Conservation (phyloP, 495 filamentous ascomycete genomes). For the Patellaria atrata region DNA sequence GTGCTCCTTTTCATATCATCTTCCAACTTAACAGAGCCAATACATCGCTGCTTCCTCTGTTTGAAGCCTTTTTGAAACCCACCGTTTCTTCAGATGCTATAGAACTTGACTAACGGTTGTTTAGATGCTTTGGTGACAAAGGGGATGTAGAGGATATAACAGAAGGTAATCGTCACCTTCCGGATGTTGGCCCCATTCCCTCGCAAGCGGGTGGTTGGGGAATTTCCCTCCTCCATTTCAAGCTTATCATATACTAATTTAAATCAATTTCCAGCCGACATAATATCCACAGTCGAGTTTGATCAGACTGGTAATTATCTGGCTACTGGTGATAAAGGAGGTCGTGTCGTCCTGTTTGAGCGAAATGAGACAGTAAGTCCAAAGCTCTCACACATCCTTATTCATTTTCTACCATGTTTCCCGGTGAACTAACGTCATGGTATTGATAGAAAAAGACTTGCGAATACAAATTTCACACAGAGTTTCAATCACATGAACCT, state of each 20-base stretch:
- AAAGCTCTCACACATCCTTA: not conserved
- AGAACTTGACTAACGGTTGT: constrained; percentile 9
- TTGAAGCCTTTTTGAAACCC: not conserved
- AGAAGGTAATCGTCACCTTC: constrained; percentile 57
- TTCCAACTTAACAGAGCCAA: no score
- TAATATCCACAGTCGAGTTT: constrained; percentile 98
- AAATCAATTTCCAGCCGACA: constrained; percentile 54
- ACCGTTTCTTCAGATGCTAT: not conserved
- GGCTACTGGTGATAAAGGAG: constrained; percentile 95
- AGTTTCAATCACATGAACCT: constrained; percentile 98
- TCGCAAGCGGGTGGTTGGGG: not conserved
- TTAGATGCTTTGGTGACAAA: constrained; percentile 97
- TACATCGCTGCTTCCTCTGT: constrained; percentile 2
- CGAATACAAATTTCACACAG: constrained; percentile 99
- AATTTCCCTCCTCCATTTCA: not conserved
- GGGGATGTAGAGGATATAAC: constrained; percentile 99
- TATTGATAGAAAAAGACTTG: constrained; percentile 87
- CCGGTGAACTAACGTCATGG: not conserved
- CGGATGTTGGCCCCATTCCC: constrained; percentile 2
- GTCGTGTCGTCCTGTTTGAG: constrained; percentile 91
- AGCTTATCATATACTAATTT: constrained; percentile 2
- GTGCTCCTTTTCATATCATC: not conserved
- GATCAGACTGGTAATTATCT: constrained; percentile 98
- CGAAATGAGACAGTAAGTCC: constrained; percentile 82
- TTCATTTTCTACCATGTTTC: constrained; percentile 6